Conservation (phyloP, 768 basidiomycete genomes). For the Tricholoma hemisulphureum region DNA sequence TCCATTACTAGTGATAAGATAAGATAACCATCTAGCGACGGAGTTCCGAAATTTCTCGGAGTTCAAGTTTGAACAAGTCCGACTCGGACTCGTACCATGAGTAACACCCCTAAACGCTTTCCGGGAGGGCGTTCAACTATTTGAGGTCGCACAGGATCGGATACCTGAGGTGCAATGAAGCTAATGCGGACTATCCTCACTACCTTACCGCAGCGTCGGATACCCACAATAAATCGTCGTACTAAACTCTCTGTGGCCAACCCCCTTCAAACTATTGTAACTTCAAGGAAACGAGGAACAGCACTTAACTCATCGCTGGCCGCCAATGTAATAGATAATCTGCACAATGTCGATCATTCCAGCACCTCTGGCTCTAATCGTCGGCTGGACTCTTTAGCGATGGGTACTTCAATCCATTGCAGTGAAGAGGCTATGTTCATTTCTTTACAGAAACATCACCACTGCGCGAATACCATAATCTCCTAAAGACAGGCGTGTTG, state of each 20-base stretch:
- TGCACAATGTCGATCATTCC: conserved; percentile 24
- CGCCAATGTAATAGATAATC: conserved; percentile 24
- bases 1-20: conserved; percentile 20
- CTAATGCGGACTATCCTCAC: conserved; percentile 24
- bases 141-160: neutral
- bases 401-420: conserved; percentile 3
- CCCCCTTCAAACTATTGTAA: conserved; percentile 1
- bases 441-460: conserved; percentile 29
- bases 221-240: conserved; percentile 16
- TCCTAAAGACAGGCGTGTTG: conserved; percentile 49
- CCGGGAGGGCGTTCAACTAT: neutral
- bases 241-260: conserved; percentile 11
- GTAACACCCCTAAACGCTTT: neutral
- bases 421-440: neutral
- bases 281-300: conserved; percentile 20
- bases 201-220: conserved; percentile 15
- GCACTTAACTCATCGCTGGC: conserved; percentile 38
- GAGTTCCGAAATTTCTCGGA: neutral
- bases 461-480: conserved; percentile 43
- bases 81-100: too few species aligned
- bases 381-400: neutral
- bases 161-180: conserved; percentile 26
- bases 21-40: neutral
- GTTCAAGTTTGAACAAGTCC: neutral
- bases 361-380: conserved; percentile 5